Evolutionary conservation across 2,329 filamentous ascomycete species (phyloP), one percentile per base, ranked within the genome.

Genomic region (Penicillium sp.): DNA sequence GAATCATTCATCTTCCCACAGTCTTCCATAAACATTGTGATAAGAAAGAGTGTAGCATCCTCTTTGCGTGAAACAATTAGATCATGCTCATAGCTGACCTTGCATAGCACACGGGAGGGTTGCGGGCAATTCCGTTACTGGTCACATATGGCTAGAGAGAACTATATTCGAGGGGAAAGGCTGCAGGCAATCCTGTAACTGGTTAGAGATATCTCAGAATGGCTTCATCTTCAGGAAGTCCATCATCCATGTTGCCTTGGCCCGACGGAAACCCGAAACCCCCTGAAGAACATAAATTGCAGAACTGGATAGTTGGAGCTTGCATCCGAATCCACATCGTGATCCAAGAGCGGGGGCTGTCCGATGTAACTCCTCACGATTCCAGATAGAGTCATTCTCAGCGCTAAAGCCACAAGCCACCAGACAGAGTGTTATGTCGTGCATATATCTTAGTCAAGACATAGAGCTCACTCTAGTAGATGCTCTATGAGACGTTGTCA

Each of bases 251-350:
- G 11, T 34, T 19, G 13, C 42, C 64, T 65, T 66, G 61, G 63
- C 61, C 63, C 63, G 62, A 43, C 62, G 59, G 63, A 62, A 53
- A 35, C 44, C 63, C 60, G 60, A 42, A 39, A 23, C 23, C 56
- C 47, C 27, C 18, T 14, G 35, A 35, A 35, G 47, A 38, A n/a
- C 26, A 40, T 8, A 13, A 4, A 18, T 30, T 35, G 43, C 7
- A 19, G 3, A 27, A 16, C 23, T 13, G 5, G 13, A 32, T 36
- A 11, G 2, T 23, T 23, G 23, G 23, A 23, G 23, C 23, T 23
- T 23, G 29, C 16, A 39, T 32, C 34, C 23, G 14, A 19, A 23
- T 5, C 35, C 19, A 46, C 26, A 16, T 29, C 11, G 23, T 27
- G 18, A 5, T 9, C 27, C 9, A 30, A 36, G 9, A n/a, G 35